Evolutionary conservation across 2,329 filamentous ascomycete species (phyloP), one percentile per base, ranked within the genome.

Genomic region (Aureobasidium zeae): DNA sequence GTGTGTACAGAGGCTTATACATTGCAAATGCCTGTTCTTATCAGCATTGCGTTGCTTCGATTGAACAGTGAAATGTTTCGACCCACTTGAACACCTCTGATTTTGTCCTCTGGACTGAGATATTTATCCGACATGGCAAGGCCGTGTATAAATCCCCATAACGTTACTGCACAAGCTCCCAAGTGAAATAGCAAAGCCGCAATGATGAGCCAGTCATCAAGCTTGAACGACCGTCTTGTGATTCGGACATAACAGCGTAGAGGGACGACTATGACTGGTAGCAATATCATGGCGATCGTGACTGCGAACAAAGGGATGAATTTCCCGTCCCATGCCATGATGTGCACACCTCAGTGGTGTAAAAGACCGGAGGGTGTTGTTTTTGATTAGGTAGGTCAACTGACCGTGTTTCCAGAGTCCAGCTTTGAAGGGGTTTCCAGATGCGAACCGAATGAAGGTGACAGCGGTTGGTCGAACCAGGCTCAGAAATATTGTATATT

Each of bases 141-240:
- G 5, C 39, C 39, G n/a, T 43, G 34, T 17, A 28, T 20, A 7
- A 34, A 43, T 33, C 39, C 39, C 39, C 39, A 33, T 3, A 33
- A 8, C 3, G 39, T 28, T 20, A 34, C 22, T 9, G 39, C 39
- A 21, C 39, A 33, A 34, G 39, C 29, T 26, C 39, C 39, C 10
- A 43, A 19, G 30, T 33, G 30, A 5, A 43, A 21, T 5, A 34
- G 9, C 4, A 43, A 20, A 10, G 39, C 39, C 22, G 22, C 39
- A 5, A 43, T 24, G 22, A 43, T 43, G 12, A 43, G 22, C 39
- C 39, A 43, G 22, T 43, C 39, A 28, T 43, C 39, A 8, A 43
- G 25, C 16, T 34, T 43, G 30, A 34, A 43, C 4, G 39, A 5
- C 9, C 29, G 21, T 21, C 39, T 13, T 19, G 39, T 30, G 13